These are phyloP conservation scores for Ceratocystis ficicola DNA, from an alignment of 2,329 filamentous ascomycete genomes.

Conservation along the genomic window DNA sequence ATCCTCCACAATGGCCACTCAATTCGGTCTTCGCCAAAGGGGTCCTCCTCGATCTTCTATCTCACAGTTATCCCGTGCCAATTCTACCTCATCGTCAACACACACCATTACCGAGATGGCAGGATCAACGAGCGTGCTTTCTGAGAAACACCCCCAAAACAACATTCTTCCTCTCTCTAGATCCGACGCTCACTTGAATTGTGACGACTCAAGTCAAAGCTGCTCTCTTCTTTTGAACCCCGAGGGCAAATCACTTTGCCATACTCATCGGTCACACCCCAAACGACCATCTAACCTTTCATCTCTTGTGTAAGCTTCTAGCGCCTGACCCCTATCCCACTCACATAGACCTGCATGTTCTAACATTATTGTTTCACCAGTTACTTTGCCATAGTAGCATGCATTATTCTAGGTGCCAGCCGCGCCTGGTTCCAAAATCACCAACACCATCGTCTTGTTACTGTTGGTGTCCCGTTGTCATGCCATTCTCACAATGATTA, in stretches of 20 bases:
- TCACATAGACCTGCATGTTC: not conserved
- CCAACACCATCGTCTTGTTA: conserved; percentile 21
- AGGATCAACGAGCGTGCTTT: not conserved
- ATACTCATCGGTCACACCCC: too few relatives aligned
- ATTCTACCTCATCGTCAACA: not conserved
- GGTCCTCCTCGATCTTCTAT: conserved; percentile 4
- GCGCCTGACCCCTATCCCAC: not conserved
- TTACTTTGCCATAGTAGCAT: conserved; percentile 3
- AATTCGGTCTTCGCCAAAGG: not conserved
- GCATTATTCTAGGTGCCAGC: conserved; percentile 4
- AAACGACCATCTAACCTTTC: too few relatives aligned
- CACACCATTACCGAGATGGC: conserved; percentile 11
- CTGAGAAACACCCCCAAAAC: too few relatives aligned
- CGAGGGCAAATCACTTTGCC: too few relatives aligned
- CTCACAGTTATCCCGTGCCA: conserved; percentile 6
- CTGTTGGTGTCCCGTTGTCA: conserved; percentile 37
- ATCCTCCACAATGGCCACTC: conserved; percentile 11
- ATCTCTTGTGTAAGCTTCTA: not conserved
- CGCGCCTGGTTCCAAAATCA: not conserved
- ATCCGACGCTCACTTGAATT: too few relatives aligned
- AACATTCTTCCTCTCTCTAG: too few relatives aligned
- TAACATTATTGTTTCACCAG: not conserved
- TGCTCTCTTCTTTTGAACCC: too few relatives aligned
- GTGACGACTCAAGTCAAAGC: too few relatives aligned
- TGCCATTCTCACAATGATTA: conserved; percentile 64